These are phyloP conservation scores for Colletotrichum sp. DNA, from an alignment of 2,329 filamentous ascomycete genomes.

Conservation along the genomic window DNA sequence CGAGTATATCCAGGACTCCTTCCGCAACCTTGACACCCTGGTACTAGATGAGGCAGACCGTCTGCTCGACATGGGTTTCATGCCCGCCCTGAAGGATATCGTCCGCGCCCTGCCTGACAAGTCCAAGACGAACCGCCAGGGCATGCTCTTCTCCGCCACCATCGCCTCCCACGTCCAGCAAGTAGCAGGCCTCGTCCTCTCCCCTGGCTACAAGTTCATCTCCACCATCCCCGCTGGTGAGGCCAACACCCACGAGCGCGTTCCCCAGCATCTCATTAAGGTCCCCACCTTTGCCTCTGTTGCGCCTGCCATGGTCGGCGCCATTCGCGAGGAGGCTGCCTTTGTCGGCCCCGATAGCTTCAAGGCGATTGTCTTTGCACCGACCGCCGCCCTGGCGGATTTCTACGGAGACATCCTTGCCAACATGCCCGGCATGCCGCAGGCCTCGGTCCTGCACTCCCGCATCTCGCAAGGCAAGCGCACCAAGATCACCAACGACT, in stretches of 20 bases:
- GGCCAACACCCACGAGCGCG: constrained; percentile 74
- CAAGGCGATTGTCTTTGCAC: constrained; percentile 86
- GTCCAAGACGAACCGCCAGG: constrained; percentile 63
- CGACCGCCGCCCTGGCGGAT: constrained; percentile 58
- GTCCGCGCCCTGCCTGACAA: constrained; percentile 72
- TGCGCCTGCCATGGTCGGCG: constrained; percentile 61
- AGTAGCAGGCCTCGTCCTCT: constrained; percentile 72
- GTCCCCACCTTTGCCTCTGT: constrained; percentile 76
- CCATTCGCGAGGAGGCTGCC: constrained; percentile 52
- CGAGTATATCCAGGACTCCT: constrained; percentile 69
- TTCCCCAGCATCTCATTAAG: constrained; percentile 74
- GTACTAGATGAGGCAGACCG: constrained; percentile 86
- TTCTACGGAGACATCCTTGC: constrained; percentile 54
- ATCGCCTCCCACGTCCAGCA: constrained; percentile 80
- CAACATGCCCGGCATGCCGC: constrained; percentile 42
- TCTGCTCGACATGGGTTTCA: constrained; percentile 84
- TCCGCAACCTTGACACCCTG: constrained; percentile 75
- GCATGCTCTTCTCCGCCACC: constrained; percentile 87
- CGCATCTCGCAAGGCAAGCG: constrained; percentile 56
- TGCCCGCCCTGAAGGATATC: constrained; percentile 79
- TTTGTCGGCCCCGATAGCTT: constrained; percentile 55
- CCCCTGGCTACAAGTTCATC: constrained; percentile 77
- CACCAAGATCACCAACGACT: constrained; percentile 65
- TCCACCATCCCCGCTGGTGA: constrained; percentile 80
- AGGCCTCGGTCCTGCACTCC: constrained; percentile 52